phyloP scores from a whole-genome alignment of 768 basidiomycete species.

The Mycena olivaceomarginata region DNA sequence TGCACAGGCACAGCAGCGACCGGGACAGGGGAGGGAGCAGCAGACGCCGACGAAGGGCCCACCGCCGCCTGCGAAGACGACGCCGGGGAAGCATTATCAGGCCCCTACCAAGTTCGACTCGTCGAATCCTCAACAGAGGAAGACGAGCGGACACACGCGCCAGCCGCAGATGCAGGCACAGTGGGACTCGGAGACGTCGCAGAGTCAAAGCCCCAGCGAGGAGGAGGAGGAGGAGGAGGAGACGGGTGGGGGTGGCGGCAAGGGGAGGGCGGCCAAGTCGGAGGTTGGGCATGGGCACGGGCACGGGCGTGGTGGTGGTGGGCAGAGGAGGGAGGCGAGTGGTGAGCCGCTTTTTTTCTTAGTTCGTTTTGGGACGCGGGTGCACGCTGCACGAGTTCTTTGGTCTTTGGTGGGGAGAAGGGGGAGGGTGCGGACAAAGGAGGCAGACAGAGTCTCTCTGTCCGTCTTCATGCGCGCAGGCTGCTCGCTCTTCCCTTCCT shows the following conservation, averaged over 20 bases:
- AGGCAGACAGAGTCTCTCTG: no score
- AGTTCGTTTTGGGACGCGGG: no score
- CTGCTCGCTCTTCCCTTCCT: accelerated
- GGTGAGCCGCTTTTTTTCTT: no score
- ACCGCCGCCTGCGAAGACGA: not conserved
- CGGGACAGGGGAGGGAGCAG: no score
- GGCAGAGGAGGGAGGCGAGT: no score
- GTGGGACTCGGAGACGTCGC: slow-evolving; percentile 17
- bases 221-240: slow-evolving; percentile 5
- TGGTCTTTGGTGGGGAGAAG: no score
- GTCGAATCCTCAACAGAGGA: not conserved
- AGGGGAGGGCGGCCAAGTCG: not conserved
- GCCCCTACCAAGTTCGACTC: not conserved
- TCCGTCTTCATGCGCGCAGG: no score
- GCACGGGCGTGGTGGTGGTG: not conserved
- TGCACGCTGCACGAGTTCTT: no score
- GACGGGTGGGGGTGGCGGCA: not conserved
- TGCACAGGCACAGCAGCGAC: not conserved
- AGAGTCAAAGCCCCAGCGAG: not conserved
- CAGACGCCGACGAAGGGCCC: not conserved
- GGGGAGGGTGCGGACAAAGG: no score
- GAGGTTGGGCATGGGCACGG: slow-evolving; percentile 29
- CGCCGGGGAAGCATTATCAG: not conserved
- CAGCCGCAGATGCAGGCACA: no score
- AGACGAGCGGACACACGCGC: slow-evolving; percentile 8